Base-by-base conservation (phyloP, 108 stramenopile genomes). In the Nitzschia putrida region DNA sequence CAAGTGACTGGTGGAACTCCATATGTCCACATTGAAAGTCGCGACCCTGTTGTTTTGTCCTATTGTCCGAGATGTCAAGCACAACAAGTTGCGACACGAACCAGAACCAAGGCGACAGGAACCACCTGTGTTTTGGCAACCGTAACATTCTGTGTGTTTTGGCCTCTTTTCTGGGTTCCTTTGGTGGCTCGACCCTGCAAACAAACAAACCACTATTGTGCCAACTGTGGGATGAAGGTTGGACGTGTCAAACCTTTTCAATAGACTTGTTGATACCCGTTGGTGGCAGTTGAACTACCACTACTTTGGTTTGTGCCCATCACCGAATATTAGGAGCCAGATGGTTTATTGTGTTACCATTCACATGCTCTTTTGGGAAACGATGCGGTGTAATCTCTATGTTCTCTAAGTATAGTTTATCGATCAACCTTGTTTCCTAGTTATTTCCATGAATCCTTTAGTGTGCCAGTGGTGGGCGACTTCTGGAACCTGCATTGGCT, bases 141-240 rank as follows among this genome's bases (percentile, higher is more conserved):
- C 25, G 26, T 13, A 4, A 52, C 52, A 10, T 51, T 47, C 16
- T 38, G 53, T 40, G 18, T 67, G 21, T 67, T 53, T 42, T 53
- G 43, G 34, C 66, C 66, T 38, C 53, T 67, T 10, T 53, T 22
- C 37, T 53, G 51, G 66, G 37, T 67, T 40, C 66, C 66, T n/a
- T 45, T 67, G 11, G 37, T 37, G 14, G 21, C 34, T n/a, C 20
- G 29, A 18, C 20, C 14, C 7, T 29, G 53, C 52, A 67, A 67
- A 47, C 43, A 67, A 42, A 67, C 66, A 11, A 47, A 67, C 38
- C 66, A 67, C 52, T 67, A 67, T 42, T 67, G 66, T 42, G n/a
- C 23, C 16, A 54, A 38, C 0, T 67, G 66, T 38, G 66, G 52
- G 12, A 14, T 4, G 0, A 60, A 60, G 39, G 24, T 60, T 2